Evolutionary conservation across 352 stramenopile genomes (phyloP).

Genomic region (Phytophthora pini): DNA sequence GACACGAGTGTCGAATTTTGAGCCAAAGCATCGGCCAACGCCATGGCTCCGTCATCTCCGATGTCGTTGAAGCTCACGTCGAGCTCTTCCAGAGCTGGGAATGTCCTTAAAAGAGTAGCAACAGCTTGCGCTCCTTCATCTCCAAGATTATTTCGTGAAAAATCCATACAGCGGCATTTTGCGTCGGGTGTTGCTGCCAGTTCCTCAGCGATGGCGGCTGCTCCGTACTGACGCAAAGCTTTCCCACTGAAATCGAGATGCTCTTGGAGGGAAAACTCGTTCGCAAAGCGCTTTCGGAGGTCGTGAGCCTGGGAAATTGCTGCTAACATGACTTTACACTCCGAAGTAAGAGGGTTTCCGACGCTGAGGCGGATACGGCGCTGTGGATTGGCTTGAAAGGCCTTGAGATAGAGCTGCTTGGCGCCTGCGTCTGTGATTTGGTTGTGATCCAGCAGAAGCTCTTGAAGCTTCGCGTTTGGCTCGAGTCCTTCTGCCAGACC

Average conservation of each 20-base stretch:
- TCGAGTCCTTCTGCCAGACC: constrained; percentile 57
- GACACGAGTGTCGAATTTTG: constrained; percentile 54
- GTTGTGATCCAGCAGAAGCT: constrained; percentile 63
- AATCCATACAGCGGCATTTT: constrained; percentile 47
- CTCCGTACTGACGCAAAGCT: constrained; percentile 56
- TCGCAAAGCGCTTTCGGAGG: constrained; percentile 57
- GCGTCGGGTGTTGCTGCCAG: constrained; percentile 24
- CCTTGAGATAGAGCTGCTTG: constrained; percentile 57
- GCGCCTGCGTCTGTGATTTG: constrained; percentile 55
- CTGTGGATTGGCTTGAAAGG: constrained; percentile 52
- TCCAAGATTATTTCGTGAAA: constrained; percentile 61
- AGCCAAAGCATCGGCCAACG: constrained; percentile 48
- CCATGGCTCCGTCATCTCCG: constrained; percentile 51
- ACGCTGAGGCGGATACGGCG: constrained; percentile 45
- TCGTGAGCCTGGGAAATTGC: constrained; percentile 66
- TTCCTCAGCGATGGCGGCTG: constrained; percentile 50
- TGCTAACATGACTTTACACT: constrained; percentile 56
- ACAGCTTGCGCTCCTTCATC: constrained; percentile 62
- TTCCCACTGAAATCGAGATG: constrained; percentile 51
- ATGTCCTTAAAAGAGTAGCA: constrained; percentile 44
- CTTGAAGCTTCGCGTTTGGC: constrained; percentile 44
- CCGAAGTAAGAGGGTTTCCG: constrained; percentile 51
- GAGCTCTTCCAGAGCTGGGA: constrained; percentile 46
- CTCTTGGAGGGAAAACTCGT: constrained; percentile 45
- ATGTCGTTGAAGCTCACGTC: constrained; percentile 85